Base-by-base conservation (phyloP, 345 rosid species). In the Trapa incisa region DNA sequence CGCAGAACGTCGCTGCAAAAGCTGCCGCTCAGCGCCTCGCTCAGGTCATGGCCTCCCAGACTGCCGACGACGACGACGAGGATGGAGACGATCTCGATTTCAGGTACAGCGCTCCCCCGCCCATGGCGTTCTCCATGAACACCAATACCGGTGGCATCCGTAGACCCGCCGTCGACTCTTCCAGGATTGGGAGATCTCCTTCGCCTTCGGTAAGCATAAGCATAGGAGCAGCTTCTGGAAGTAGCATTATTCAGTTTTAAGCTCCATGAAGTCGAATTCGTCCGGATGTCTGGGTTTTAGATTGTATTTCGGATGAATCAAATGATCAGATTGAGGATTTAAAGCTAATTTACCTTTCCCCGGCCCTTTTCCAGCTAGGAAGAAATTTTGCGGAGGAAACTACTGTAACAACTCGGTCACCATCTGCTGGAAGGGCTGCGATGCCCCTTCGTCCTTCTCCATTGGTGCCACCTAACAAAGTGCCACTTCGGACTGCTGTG, bases 21-120 rank as follows among this genome's bases (percentile, higher is more conserved):
- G 97, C 97, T 39, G 99, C 97, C 0, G 99, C 99, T 64, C 96
- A 85, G 78, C 85, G 99, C 33, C 92, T 95, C 14, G 99, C 99
- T 74, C 96, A 87, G 74, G 99, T 95, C 72, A 95, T 95, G 99
- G 99, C 97, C 68, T 95, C 99, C 47, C 97, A 91, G 77, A 85
- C 97, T 9, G 78, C 90, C 39, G 91, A 84, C 42, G 95, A 87
- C 47, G 96, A 86, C 45, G 97, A 90, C 4, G 89, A 80, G 22
- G 86, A 77, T 5, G 87, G 61, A 45, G 94, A 82, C 67, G 96
- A 89, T 69, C 86, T 87, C 71, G 92, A 84, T 47, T 91, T 91
- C 79, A 87, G 95, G 15, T 94, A 88, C 74, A 85, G 87, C 58
- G 96, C 88, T 64, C 95, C 91, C 76, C 94, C 96, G 62, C 92